These are phyloP conservation scores for Davidsoniella australis DNA, from an alignment of 2,329 filamentous ascomycete genomes.

Conservation along the genomic window DNA sequence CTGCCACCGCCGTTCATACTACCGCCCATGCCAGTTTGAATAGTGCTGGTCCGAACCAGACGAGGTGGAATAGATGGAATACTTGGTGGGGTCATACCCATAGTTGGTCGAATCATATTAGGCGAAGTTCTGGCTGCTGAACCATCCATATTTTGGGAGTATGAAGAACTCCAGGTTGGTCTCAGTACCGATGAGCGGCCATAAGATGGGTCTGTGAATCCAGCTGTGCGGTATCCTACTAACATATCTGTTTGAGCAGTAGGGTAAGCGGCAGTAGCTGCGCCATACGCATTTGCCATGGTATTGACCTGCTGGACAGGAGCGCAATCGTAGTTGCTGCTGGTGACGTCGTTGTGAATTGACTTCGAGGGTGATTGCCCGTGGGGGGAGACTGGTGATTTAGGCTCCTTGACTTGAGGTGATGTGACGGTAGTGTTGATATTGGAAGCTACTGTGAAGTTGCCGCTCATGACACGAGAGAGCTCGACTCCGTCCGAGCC, in stretches of 20 bases:
- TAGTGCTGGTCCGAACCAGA: constrained; percentile 39
- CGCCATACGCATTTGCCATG: not conserved
- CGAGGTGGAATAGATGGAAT: constrained; percentile 35
- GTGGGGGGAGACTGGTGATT: constrained; percentile 25
- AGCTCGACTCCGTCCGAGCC: constrained; percentile 34
- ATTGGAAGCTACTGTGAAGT: constrained; percentile 13
- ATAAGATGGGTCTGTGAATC: constrained; percentile 29
- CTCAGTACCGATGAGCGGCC: constrained; percentile 25
- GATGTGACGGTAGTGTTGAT: not conserved
- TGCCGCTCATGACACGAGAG: constrained; percentile 29
- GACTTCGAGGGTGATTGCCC: constrained; percentile 26
- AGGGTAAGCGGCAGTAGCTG: constrained; percentile 20
- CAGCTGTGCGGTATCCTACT: constrained; percentile 34
- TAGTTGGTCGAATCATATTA: constrained; percentile 18
- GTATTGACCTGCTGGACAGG: not conserved
- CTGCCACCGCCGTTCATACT: constrained; percentile 34
- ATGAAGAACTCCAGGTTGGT: constrained; percentile 27
- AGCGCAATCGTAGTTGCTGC: not conserved
- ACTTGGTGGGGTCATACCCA: constrained; percentile 27
- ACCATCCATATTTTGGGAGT: constrained; percentile 23
- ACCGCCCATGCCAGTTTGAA: constrained; percentile 24
- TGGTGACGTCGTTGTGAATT: constrained; percentile 14
- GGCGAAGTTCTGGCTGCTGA: constrained; percentile 22
- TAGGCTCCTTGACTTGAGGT: constrained; percentile 18
- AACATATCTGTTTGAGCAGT: constrained; percentile 35